These are phyloP conservation scores for Hydnomerulius pinastri DNA, from an alignment of 768 basidiomycete genomes.

Conservation along the genomic window DNA sequence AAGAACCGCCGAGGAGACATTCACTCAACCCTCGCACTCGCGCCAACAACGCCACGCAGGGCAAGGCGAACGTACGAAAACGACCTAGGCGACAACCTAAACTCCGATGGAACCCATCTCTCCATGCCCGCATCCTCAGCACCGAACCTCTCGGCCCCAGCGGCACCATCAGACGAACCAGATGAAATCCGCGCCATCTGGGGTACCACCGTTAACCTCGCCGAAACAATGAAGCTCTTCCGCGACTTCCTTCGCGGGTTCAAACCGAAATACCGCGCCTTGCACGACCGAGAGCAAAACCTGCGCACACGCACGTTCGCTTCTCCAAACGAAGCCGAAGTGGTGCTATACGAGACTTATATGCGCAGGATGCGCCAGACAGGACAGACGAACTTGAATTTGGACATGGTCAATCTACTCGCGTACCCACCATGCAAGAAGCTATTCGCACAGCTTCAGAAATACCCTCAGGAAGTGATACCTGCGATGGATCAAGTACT, in stretches of 20 bases:
- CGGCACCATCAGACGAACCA: constrained; percentile 65
- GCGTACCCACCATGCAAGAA: constrained; percentile 86
- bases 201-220: constrained; percentile 95
- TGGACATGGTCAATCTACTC: constrained; percentile 83
- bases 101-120: constrained; percentile 61
- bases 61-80: constrained; percentile 33
- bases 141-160: constrained; percentile 59
- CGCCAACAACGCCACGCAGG: constrained; percentile 48
- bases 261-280: constrained; percentile 85
- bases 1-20: constrained; percentile 87
- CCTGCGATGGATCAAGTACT: constrained; percentile 97
- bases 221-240: constrained; percentile 90
- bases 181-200: constrained; percentile 92
- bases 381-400: constrained; percentile 89
- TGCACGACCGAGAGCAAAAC: constrained; percentile 67
- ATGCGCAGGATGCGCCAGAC: constrained; percentile 86
- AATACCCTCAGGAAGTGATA: constrained; percentile 96
- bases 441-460: constrained; percentile 78
- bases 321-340: constrained; percentile 67
- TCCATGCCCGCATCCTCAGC: constrained; percentile 59
- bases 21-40: constrained; percentile 73
- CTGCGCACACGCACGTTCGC: constrained; percentile 49
- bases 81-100: constrained; percentile 45
- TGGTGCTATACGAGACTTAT: constrained; percentile 76
- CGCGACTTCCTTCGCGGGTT: constrained; percentile 88